Conservation (phyloP, 108 stramenopile species). For the Conticribra weissflogii region DNA sequence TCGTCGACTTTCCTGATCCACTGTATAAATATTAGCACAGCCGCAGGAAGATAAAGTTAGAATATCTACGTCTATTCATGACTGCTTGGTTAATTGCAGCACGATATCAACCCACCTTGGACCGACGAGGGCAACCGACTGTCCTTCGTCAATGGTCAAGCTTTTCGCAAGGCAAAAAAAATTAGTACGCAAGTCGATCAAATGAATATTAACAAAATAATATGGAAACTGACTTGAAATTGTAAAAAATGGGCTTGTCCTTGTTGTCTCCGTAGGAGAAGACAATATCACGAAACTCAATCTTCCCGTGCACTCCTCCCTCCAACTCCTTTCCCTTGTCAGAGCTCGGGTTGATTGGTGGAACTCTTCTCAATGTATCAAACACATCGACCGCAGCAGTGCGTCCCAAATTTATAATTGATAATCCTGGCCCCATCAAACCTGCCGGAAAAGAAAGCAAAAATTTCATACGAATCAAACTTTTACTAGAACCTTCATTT, state of each 20-base stretch:
- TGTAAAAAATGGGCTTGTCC: slow-evolving; percentile 30
- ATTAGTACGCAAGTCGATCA: no score
- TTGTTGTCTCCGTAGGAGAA: slow-evolving; percentile 31
- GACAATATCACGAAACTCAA: slow-evolving; percentile 28
- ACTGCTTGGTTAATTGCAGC: background rate
- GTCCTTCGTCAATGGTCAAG: slow-evolving; percentile 51
- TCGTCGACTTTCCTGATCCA: slow-evolving; percentile 77
- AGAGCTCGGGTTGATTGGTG: slow-evolving; percentile 48
- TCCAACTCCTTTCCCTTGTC: slow-evolving; percentile 19
- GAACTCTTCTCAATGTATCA: slow-evolving; percentile 39
- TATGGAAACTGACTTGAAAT: slow-evolving; percentile 37
- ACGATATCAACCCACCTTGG: background rate
- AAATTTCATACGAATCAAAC: background rate
- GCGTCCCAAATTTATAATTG: slow-evolving; percentile 46
- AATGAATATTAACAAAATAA: no score
- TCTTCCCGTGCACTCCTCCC: slow-evolving; percentile 15
- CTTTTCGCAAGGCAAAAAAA: no score
- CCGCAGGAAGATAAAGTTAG: no score
- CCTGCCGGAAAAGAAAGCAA: background rate
- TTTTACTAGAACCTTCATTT: slow-evolving; percentile 2
- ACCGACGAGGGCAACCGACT: slow-evolving; percentile 45
- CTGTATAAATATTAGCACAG: slow-evolving; percentile 26
- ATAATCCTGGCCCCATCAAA: slow-evolving; percentile 50
- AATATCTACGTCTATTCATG: background rate
- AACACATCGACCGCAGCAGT: slow-evolving; percentile 53